Evolutionary conservation across 495 filamentous ascomycete species (phyloP), one percentile per base, ranked within the genome.

Genomic region (Amniculicola lignicola): DNA sequence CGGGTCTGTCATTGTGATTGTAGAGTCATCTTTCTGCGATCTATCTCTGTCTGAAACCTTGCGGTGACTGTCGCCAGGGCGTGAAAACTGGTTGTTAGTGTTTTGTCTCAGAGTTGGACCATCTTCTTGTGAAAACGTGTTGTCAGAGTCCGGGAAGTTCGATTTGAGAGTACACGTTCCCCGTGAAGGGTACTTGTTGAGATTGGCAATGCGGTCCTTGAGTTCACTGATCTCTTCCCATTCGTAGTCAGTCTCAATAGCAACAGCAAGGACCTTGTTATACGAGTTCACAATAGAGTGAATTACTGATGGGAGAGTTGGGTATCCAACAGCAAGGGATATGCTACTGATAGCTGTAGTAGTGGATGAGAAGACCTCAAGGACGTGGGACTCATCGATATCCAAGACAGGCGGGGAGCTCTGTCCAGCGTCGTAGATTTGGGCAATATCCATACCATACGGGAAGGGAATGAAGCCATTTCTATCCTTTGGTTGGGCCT

Each of bases 171-270:
- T n/a, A n/a, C n/a, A n/a, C n/a, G n/a, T n/a, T n/a, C n/a, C n/a
- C n/a, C n/a, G n/a, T n/a, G 86, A 66, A 61, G 88, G 90, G 70
- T 95, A 96, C 33, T 88, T 89, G 48, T 96, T 92, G 57, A 93
- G 93, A 81, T 98, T 96, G 75, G 89, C 88, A 69, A 97, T 96
- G 68, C 93, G 88, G 76, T 96, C 93, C 85, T 96, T 97, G 75
- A 98, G 87, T 74, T 92, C 81, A 64, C 90, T 86, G 75, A 98
- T 96, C 72, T 87, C 88, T 60, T 89, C 83, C 92, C 92, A 98
- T 77, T 84, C 87, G 80, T 85, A 86, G 55, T 95, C 93, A 55
- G 89, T 96, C 73, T 82, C 83, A 61, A 97, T 71, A 58, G 94
- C 93, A 66, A 97, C 85, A 62, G 91, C 82, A 62, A 98, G 75